These are phyloP conservation scores for Cairneyella variabilis DNA, from an alignment of 495 filamentous ascomycete genomes.

Conservation along the genomic window DNA sequence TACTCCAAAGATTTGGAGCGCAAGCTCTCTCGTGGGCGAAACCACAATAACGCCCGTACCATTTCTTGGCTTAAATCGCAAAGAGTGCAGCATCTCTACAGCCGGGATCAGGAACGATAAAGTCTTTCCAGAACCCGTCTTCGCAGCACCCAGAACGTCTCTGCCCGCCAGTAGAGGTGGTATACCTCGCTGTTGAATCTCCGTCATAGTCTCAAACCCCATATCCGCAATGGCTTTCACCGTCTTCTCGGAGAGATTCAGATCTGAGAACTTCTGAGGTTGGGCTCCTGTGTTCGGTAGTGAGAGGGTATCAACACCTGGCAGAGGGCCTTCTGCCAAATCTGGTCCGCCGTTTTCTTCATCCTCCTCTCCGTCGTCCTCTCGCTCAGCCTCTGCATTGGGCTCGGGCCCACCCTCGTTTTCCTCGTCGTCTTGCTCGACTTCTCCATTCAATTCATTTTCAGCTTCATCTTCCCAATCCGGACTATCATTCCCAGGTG, in stretches of 20 bases:
- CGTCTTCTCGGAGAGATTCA: slow-evolving; percentile 82
- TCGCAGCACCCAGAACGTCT: slow-evolving; percentile 93
- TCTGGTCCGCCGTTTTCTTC: slow-evolving; percentile 10
- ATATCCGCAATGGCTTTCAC: slow-evolving; percentile 85
- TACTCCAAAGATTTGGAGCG: slow-evolving; percentile 94
- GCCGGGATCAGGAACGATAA: slow-evolving; percentile 92
- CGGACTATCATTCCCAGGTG: neutral
- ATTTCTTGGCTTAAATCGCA: slow-evolving; percentile 67
- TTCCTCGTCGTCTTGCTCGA: slow-evolving; percentile 2
- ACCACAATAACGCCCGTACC: slow-evolving; percentile 86
- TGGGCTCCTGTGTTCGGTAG: slow-evolving; percentile 19
- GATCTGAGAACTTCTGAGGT: slow-evolving; percentile 59
- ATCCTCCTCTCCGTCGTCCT: slow-evolving; percentile 6
- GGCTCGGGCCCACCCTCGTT: neutral
- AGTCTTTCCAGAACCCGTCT: slow-evolving; percentile 96
- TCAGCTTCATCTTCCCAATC: neutral
- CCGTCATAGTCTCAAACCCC: slow-evolving; percentile 93
- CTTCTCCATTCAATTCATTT: neutral
- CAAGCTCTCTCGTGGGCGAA: slow-evolving; percentile 84
- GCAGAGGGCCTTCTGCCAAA: slow-evolving; percentile 10
- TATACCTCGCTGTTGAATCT: slow-evolving; percentile 86
- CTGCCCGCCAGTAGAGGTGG: slow-evolving; percentile 84
- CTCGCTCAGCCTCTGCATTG: neutral
- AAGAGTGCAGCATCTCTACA: slow-evolving; percentile 86
- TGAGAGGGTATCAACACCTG: slow-evolving; percentile 13